Percentiles rank a stretch among this genome's conserved stretches.
These are phyloP conservation scores for Xylariaceae sp. DNA, from an alignment of 2,329 filamentous ascomycete species.

Conservation along the genomic window DNA sequence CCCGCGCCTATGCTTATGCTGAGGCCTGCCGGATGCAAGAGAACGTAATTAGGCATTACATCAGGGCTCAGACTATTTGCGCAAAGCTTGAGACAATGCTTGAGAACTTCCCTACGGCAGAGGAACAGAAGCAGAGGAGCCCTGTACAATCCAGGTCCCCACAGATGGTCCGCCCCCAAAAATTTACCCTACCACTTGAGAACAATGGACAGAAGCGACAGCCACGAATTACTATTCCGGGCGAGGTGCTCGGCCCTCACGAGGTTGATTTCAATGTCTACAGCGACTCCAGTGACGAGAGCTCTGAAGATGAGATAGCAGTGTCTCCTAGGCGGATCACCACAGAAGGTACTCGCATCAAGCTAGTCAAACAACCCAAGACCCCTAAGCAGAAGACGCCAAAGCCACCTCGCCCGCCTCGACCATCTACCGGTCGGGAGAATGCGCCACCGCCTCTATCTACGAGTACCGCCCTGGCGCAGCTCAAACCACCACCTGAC, in stretches of 20 bases:
- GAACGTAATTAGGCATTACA: constrained; percentile 67
- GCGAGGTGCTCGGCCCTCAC: constrained; percentile 69
- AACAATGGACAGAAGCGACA: constrained; percentile 54
- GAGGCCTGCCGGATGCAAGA: constrained; percentile 69
- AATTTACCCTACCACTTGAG: constrained; percentile 52
- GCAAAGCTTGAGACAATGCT: constrained; percentile 65
- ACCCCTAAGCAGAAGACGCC: constrained; percentile 51
- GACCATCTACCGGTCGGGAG: constrained; percentile 43
- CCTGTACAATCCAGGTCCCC: constrained; percentile 61
- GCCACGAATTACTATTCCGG: constrained; percentile 68
- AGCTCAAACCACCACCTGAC: constrained; percentile 63
- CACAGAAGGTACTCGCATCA: constrained; percentile 54
- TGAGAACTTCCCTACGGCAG: constrained; percentile 61
- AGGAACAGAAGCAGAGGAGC: constrained; percentile 58
- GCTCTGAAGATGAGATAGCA: constrained; percentile 57
- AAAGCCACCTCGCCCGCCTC: constrained; percentile 40
- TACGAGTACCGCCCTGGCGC: constrained; percentile 47
- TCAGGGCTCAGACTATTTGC: constrained; percentile 63
- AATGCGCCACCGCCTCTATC: constrained; percentile 50
- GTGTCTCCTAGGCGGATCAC: constrained; percentile 46
- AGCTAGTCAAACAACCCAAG: constrained; percentile 54
- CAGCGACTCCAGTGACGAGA: constrained; percentile 59
- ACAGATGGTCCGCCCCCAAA: constrained; percentile 55
- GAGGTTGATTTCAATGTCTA: constrained; percentile 67
- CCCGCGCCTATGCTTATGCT: constrained; percentile 64